Conservation (phyloP, 2,329 filamentous ascomycete species). For the Alternaria atra region DNA sequence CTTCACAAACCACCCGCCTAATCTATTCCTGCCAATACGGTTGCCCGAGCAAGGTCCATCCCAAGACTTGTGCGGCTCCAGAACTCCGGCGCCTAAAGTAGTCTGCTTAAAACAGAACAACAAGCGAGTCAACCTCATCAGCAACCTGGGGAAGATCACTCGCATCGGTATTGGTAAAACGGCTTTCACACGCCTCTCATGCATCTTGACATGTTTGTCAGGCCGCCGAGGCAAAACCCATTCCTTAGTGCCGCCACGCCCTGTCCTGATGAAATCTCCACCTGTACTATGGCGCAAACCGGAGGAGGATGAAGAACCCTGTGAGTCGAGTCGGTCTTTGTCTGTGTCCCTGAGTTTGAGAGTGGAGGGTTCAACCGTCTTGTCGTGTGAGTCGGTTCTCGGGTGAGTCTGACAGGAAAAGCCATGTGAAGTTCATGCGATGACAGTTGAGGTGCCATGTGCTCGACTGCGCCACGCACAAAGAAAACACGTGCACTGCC, state of each 20-base stretch:
- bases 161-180: conserved; percentile 12
- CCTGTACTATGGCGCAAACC: conserved; percentile 13
- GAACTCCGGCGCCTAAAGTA: conserved; percentile 10
- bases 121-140: conserved; percentile 16
- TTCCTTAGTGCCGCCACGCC: conserved; percentile 8
- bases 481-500: conserved; percentile 4
- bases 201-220: conserved; percentile 9
- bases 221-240: conserved; percentile 10
- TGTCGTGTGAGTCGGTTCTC: conserved; percentile 1
- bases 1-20: background rate
- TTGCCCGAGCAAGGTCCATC: background rate
- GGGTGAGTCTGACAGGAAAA: background rate
- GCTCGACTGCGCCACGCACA: background rate
- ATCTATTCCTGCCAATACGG: background rate
- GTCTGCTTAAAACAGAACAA: conserved; percentile 1
- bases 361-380: background rate
- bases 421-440: background rate
- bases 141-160: conserved; percentile 13
- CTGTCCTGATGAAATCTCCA: conserved; percentile 15
- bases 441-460: background rate
- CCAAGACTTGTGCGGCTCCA: conserved; percentile 19
- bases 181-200: conserved; percentile 8
- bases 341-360: background rate
- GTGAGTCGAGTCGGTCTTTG: background rate
- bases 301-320: conserved; percentile 5